Evolutionary conservation across 2,329 filamentous ascomycete genomes (phyloP).

Genomic region (Cladosporium sp.): DNA sequence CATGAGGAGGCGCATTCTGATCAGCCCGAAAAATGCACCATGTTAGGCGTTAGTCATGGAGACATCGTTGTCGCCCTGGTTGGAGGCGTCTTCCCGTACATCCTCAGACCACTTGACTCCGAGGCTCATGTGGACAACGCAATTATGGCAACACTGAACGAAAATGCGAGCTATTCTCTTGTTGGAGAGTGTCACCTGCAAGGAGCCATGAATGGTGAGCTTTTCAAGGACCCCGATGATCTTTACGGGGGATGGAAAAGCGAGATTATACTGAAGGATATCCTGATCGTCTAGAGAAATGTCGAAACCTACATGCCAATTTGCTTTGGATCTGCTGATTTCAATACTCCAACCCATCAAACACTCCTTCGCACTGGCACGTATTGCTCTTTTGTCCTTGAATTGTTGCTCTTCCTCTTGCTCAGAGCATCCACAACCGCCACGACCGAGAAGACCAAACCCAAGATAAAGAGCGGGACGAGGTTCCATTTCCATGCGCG

Average conservation of each 20-base stretch:
- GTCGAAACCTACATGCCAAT: too few species aligned
- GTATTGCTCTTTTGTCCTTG: too few species aligned
- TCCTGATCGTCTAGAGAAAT: not conserved
- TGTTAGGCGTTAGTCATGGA: slow-evolving; percentile 4
- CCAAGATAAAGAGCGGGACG: slow-evolving; percentile 26
- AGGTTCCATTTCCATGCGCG: slow-evolving; percentile 29
- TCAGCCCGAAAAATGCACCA: too few species aligned
- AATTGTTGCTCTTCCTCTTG: not conserved
- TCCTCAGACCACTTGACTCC: not conserved
- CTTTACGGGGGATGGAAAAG: slow-evolving; percentile 1
- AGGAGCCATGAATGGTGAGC: slow-evolving; percentile 12
- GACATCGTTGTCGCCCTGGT: slow-evolving; percentile 12
- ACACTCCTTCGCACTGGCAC: too few species aligned
- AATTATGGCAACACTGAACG: not conserved
- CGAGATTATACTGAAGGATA: not conserved
- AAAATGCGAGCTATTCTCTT: slow-evolving; percentile 1
- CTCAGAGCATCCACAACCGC: slow-evolving; percentile 16
- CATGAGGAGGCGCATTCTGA: too few species aligned
- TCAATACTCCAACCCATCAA: too few species aligned
- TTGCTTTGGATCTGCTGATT: too few species aligned
- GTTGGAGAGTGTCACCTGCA: slow-evolving; percentile 12
- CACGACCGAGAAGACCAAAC: slow-evolving; percentile 19
- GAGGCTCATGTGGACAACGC: not conserved
- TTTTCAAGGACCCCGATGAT: not conserved
- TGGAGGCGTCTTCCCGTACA: slow-evolving; percentile 12